Conservation (phyloP, 768 basidiomycete genomes). For the Arthromyces matolae region DNA sequence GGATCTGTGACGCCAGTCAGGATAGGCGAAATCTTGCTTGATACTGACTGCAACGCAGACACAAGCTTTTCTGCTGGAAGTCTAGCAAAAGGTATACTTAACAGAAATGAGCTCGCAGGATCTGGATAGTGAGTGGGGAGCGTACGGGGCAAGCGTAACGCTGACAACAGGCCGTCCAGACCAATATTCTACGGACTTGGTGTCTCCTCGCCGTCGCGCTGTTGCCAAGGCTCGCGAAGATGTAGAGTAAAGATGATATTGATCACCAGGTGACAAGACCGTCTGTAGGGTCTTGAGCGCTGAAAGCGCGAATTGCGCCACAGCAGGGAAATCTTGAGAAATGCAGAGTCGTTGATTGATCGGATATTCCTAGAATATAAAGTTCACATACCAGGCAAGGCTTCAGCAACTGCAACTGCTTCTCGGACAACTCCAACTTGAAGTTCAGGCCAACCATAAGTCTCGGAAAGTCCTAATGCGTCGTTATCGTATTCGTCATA, state of each 20-base stretch:
- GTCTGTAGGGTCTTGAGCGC: constrained; percentile 71
- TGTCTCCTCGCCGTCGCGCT: constrained; percentile 74
- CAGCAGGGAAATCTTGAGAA: constrained; percentile 69
- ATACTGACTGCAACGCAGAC: constrained; percentile 44
- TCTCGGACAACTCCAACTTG: constrained; percentile 93
- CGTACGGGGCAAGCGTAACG: constrained; percentile 75
- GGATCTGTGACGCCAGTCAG: constrained; percentile 65
- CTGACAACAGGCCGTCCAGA: constrained; percentile 75
- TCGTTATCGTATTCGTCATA: constrained; percentile 36
- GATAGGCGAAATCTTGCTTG: constrained; percentile 42
- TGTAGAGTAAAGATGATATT: constrained; percentile 72
- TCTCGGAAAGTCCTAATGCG: constrained; percentile 39
- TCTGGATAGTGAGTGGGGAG: constrained; percentile 7
- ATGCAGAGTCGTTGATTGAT: constrained; percentile 6
- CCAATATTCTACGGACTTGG: constrained; percentile 80
- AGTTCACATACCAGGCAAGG: constrained; percentile 70
- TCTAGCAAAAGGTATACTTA: constrained; percentile 67
- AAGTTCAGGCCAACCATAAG: constrained; percentile 91
- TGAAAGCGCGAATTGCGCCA: constrained; percentile 88
- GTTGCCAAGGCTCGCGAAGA: constrained; percentile 70
- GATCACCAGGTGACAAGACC: constrained; percentile 71
- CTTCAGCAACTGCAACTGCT: constrained; percentile 86
- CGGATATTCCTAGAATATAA: constrained; percentile 4
- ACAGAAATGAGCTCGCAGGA: neutral
- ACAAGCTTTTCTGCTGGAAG: constrained; percentile 70